Base-by-base conservation (phyloP, 2,329 filamentous ascomycete genomes). In the Sphaerulina vaccinii region DNA sequence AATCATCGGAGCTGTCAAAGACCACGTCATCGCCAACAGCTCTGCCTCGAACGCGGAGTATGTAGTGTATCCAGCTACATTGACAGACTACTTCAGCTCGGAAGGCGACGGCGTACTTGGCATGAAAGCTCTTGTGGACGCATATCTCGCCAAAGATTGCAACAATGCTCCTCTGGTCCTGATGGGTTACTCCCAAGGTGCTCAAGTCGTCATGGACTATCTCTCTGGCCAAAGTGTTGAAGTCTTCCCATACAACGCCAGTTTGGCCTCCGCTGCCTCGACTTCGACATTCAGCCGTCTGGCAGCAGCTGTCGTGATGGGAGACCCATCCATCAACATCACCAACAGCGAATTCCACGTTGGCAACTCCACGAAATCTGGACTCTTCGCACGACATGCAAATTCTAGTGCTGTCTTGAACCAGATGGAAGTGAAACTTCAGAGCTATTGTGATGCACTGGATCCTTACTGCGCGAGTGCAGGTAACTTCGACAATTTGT, bases 161-260 rank as follows among this genome's bases (percentile, higher is more conserved):
- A 49, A 55, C 11, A 39, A 48, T 32, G 50, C 45, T 9, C 56
- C 56, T 2, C 39, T 62, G 3, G 54, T 60, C 0, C 23, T 60
- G 3, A 59, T 57, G 51, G 60, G 60, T 11, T 61, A 61, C 37
- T 61, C 58, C 5, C 60, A 62, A 47, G 60, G 60, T n/a, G 56
- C 56, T 3, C 58, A 61, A 35, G 56, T 62, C 16, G 41, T 51
- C 1, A 35, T 46, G 27, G 54, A 62, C 32, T 49, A 52, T 18
- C 43, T 60, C 19, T 51, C 51, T 8, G 58, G 58, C 10, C 58
- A 59, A 23, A 43, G 49, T 9, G 51, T 55, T n/a, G 23, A 13
- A 4, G 42, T 15, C 1, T 59, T 60, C 39, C 51, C 54, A 2
- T 32, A 45, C 35, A 60, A 60, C 49, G 38, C 32, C 16, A 38